phyloP scores from a whole-genome alignment of 345 rosid species.

The Lumnitzera littorea region DNA sequence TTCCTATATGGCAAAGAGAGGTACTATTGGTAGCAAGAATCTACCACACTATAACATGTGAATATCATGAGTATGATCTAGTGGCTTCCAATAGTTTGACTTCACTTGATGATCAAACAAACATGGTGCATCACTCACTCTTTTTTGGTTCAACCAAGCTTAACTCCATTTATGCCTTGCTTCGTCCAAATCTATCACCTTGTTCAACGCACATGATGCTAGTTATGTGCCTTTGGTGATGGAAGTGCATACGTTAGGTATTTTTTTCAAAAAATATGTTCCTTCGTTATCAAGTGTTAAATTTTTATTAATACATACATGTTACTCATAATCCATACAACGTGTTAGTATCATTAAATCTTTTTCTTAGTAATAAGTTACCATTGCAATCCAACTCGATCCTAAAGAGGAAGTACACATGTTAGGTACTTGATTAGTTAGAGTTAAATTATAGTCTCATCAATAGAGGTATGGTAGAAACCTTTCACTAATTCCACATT shows the following conservation, averaged over 20 bases:
- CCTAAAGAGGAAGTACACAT: slow-evolving; percentile 11
- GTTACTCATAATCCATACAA: too few species aligned
- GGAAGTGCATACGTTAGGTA: background rate
- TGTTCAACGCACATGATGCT: slow-evolving; percentile 7
- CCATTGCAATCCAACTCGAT: slow-evolving; percentile 4
- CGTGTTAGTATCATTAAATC: too few species aligned
- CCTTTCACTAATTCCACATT: too few species aligned
- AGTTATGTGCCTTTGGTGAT: slow-evolving; percentile 13
- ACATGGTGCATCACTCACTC: background rate
- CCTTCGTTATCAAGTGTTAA: too few species aligned
- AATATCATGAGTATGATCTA: background rate
- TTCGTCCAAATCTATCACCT: background rate
- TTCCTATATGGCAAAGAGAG: slow-evolving; percentile 10
- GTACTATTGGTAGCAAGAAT: slow-evolving; percentile 2
- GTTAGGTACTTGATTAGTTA: too few species aligned
- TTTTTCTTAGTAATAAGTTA: background rate
- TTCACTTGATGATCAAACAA: too few species aligned
- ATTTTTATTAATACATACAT: too few species aligned
- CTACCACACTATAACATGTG: slow-evolving; percentile 1
- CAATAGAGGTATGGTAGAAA: too few species aligned
- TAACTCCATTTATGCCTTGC: background rate
- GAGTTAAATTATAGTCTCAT: too few species aligned
- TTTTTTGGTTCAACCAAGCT: slow-evolving; percentile 10
- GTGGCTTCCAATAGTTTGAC: too few species aligned
- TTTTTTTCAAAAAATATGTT: too few species aligned